These are phyloP conservation scores for Colletotrichum liriopes DNA, from an alignment of 2,329 filamentous ascomycete genomes.

Conservation along the genomic window DNA sequence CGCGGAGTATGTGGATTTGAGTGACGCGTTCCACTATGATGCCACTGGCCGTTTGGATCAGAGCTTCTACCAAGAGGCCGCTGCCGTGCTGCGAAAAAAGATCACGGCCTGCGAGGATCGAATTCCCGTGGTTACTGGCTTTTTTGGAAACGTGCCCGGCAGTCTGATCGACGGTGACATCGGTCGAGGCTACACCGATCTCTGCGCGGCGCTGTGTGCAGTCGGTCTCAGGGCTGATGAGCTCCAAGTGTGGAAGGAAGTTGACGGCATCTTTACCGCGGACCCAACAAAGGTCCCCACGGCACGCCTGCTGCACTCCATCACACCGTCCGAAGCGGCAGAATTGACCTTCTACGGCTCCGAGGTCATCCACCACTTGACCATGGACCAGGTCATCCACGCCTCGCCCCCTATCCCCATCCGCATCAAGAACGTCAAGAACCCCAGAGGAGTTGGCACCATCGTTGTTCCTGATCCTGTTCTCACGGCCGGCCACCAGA, in stretches of 20 bases:
- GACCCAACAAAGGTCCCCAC: constrained; percentile 95
- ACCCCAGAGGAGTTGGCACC: constrained; percentile 83
- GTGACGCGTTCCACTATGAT: constrained; percentile 83
- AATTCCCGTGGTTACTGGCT: constrained; percentile 89
- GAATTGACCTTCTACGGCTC: constrained; percentile 96
- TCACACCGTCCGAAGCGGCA: constrained; percentile 94
- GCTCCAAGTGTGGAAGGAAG: constrained; percentile 98
- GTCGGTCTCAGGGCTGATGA: constrained; percentile 91
- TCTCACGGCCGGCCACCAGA: constrained; percentile 70
- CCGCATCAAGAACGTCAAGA: constrained; percentile 94
- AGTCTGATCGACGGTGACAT: constrained; percentile 91
- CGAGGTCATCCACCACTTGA: constrained; percentile 98
- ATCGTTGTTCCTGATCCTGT: constrained; percentile 84
- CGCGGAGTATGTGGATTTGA: constrained; percentile 91
- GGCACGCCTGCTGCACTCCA: constrained; percentile 87
- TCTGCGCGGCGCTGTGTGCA: constrained; percentile 92
- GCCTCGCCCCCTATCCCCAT: constrained; percentile 85
- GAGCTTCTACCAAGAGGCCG: constrained; percentile 78
- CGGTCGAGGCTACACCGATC: constrained; percentile 95
- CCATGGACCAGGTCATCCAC: constrained; percentile 96
- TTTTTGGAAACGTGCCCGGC: constrained; percentile 94
- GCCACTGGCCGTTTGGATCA: constrained; percentile 73
- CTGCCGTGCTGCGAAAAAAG: constrained; percentile 73
- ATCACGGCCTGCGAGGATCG: constrained; percentile 76
- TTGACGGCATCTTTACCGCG: constrained; percentile 90